Conservation (phyloP, 805 yeast genomes). For the Ascoidea asiatica region DNA sequence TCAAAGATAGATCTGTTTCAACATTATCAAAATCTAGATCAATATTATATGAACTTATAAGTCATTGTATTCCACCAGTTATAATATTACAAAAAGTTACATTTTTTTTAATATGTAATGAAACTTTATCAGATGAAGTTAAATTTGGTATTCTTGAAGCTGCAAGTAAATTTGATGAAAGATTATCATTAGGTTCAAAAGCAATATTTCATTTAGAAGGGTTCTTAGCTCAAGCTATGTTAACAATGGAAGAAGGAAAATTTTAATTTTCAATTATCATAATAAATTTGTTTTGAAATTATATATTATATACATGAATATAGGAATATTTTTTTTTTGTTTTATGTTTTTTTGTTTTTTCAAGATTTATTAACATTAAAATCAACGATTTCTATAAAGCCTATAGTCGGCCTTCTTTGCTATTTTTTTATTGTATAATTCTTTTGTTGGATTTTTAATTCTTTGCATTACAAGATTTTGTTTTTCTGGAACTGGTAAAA, state of each 20-base stretch:
- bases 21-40: constrained; percentile 42
- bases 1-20: constrained; percentile 51
- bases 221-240: constrained; percentile 81
- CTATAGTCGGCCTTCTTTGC: constrained; percentile 38
- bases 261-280: background rate
- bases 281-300: background rate
- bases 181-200: constrained; percentile 75
- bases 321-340: constrained; percentile 3
- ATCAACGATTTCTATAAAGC: constrained; percentile 48
- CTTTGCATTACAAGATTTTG: constrained; percentile 29
- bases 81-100: constrained; percentile 55
- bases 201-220: constrained; percentile 94
- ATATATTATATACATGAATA: background rate
- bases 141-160: constrained; percentile 38
- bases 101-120: constrained; percentile 26
- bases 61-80: constrained; percentile 90
- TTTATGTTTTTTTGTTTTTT: background rate
- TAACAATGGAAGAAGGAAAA: constrained; percentile 36
- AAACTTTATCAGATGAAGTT: constrained; percentile 16
- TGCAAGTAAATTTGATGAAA: constrained; percentile 67
- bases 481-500: constrained; percentile 19
- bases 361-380: background rate
- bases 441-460: constrained; percentile 50
- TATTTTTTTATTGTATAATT: constrained; percentile 40
- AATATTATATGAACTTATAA: constrained; percentile 65